Evolutionary conservation across 306 rosid genomes (phyloP), one percentile per base, ranked within the genome.

Genomic region (Medicago arabica): DNA sequence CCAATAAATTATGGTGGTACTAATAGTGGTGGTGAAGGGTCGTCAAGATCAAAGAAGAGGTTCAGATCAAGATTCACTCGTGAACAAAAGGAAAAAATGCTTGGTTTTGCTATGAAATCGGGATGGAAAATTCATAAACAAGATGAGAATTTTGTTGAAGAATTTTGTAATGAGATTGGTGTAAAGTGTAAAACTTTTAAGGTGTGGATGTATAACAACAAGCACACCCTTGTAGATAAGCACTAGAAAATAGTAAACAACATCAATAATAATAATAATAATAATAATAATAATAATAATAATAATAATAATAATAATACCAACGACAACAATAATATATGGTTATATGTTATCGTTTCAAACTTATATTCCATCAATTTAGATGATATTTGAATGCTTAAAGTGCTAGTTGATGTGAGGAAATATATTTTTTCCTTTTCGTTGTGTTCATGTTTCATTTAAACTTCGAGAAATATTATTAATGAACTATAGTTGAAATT

Each of bases 141-240:
- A 25, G 98, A 93, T 10, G 98, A 91, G 60, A 67, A 38, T 8
- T 75, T 53, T 31, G 91, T 93, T 4, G 87, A 85, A 61, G 83
- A 87, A 70, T 93, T 93, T 78, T 93, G 98, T 31, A 58, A 84
- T 38, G 85, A 91, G 9, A 82, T 83, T 2, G 98, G 98, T 0
- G 87, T 93, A 2, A 85, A 84, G 69, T 93, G 97, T n/a, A 88
- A 88, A 4, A 92, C 88, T 17, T 88, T 93, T 19, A 93, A 91
- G 86, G 98, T 91, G 40, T 93, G 98, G 98, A 89, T 93, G 93
- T 91, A 93, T 77, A 93, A 93, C 84, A 89, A 93, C 92, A 93
- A 89, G 80, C 87, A 89, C 88, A 93, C 96, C 25, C 88, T 89
- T 14, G 97, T 96, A 71, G 88, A 91, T 89, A 89, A 88, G 90